Conservation (phyloP, 148 eudicot species). For the Spergularia marina region DNA sequence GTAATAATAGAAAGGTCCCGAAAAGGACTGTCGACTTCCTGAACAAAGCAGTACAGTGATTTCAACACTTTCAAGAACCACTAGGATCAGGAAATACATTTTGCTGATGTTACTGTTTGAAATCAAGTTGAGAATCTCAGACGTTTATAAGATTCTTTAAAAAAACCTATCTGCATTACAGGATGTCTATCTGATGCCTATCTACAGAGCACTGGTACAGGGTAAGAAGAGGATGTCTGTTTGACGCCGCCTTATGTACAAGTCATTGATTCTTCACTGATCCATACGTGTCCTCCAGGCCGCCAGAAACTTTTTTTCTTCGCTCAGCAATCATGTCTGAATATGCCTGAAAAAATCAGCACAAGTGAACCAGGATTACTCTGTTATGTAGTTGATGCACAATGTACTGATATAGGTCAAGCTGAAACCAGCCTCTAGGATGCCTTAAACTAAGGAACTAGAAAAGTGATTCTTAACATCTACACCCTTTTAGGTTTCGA, state of each 20-base stretch:
- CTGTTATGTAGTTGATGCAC: background rate
- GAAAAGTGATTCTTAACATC: background rate
- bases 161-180: too few species aligned
- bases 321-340: slow-evolving; percentile 86
- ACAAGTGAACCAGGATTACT: background rate
- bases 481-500: background rate
- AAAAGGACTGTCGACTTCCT: too few species aligned
- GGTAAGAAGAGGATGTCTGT: background rate
- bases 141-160: too few species aligned
- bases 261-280: slow-evolving; percentile 37
- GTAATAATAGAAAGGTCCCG: too few species aligned
- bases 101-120: too few species aligned
- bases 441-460: too few species aligned
- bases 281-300: slow-evolving; percentile 87
- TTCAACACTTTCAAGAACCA: too few species aligned
- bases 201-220: background rate
- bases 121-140: too few species aligned
- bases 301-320: slow-evolving; percentile 63
- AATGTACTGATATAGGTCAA: background rate
- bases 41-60: too few species aligned
- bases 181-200: background rate
- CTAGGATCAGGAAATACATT: too few species aligned
- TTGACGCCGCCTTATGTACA: background rate
- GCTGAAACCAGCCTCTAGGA: background rate
- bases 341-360: slow-evolving; percentile 48